phyloP scores from a whole-genome alignment of 768 basidiomycete species.

The Suillus subalutaceus region DNA sequence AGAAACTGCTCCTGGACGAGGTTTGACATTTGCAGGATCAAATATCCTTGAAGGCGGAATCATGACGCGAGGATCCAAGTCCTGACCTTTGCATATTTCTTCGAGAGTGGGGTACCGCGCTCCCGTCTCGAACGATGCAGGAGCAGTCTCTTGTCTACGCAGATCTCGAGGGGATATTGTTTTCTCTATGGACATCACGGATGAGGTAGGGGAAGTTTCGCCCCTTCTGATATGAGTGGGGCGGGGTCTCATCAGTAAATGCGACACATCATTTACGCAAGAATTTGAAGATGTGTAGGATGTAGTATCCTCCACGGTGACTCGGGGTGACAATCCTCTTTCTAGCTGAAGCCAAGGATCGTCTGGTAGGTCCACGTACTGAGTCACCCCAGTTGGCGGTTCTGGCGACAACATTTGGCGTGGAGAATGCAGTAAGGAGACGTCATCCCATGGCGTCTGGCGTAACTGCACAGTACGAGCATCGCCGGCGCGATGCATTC shows the following conservation, averaged over 20 bases:
- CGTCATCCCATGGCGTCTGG: constrained; percentile 14
- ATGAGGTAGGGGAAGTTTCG: constrained; percentile 9
- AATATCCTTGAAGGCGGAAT: constrained; percentile 26
- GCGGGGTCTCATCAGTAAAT: constrained; percentile 4
- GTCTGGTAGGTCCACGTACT: constrained; percentile 22
- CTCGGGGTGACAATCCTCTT: constrained; percentile 18
- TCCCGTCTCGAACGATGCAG: constrained; percentile 15
- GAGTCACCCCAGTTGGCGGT: constrained; percentile 30
- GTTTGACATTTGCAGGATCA: constrained; percentile 30
- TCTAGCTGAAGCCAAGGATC: constrained; percentile 13
- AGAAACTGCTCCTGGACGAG: constrained; percentile 17
- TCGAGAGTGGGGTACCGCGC: constrained; percentile 24
- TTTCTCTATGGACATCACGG: constrained; percentile 15
- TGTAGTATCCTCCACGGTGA: constrained; percentile 19
- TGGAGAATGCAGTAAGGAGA: constrained; percentile 3
- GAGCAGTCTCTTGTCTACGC: constrained; percentile 16
- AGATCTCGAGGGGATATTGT: constrained; percentile 12
- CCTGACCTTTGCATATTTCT: constrained; percentile 18
- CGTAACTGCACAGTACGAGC: constrained; percentile 16
- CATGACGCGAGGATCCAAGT: constrained; percentile 32
- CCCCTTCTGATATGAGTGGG: constrained; percentile 15
- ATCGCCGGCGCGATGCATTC: constrained; percentile 6
- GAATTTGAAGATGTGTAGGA: constrained; percentile 21
- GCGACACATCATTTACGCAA: constrained; percentile 1
- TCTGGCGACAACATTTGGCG: constrained; percentile 19